A percentile compares a stretch with the other conserved stretches of the same genome.
Evolutionary conservation across 345 rosid genomes (phyloP).

Genomic region (Arabis alpina): DNA sequence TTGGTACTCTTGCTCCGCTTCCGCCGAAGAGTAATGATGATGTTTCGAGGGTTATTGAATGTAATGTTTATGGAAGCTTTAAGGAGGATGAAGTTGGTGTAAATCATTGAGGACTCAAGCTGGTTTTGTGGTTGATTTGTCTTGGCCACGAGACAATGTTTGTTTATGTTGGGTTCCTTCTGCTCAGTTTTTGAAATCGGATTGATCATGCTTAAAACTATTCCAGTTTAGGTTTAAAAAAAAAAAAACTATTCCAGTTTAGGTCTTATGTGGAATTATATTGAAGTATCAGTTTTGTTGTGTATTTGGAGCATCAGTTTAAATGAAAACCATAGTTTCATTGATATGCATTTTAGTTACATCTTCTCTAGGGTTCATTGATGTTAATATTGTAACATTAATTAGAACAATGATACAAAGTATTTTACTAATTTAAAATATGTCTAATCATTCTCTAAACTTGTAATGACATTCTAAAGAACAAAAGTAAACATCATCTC

Average conservation of each 20-base stretch:
- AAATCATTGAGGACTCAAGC: slow-evolving; percentile 13
- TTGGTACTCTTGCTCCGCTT: slow-evolving; percentile 84
- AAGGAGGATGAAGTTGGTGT: slow-evolving; percentile 49
- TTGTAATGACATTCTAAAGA: background rate
- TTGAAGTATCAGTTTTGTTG: background rate
- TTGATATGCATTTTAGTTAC: too few relatives aligned
- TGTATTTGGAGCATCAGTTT: background rate
- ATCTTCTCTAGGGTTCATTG: too few relatives aligned
- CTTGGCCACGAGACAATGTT: background rate
- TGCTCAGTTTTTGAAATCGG: too few relatives aligned
- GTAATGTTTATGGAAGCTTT: slow-evolving; percentile 80
- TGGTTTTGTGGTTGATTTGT: background rate
- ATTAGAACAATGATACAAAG: background rate
- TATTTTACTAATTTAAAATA: background rate
- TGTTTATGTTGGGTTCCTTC: too few relatives aligned
- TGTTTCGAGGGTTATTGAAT: slow-evolving; percentile 63
- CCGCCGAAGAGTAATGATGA: slow-evolving; percentile 48
- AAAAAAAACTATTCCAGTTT: too few relatives aligned
- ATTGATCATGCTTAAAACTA: too few relatives aligned
- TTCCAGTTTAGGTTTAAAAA: too few relatives aligned
- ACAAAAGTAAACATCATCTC: background rate
- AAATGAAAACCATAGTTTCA: background rate
- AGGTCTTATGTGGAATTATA: background rate
- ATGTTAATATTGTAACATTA: background rate
- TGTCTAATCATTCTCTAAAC: background rate